Base-by-base conservation (phyloP, 2,329 filamentous ascomycete genomes). In the Sclerotinia sclerotiorum region DNA sequence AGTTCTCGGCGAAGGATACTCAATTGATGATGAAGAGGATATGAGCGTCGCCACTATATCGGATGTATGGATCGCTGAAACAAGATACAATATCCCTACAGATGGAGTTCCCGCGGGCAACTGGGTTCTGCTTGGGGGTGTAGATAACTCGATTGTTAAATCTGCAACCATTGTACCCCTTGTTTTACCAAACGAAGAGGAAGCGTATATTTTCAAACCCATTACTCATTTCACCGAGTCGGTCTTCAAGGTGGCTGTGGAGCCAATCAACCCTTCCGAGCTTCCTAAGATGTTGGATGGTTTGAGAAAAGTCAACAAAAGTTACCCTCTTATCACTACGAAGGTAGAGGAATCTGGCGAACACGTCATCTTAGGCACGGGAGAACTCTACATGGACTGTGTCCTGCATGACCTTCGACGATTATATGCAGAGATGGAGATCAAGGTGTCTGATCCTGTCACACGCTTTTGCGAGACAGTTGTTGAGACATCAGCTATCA, bases 351-450 rank as follows among this genome's bases (percentile, higher is more conserved):
- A 99, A 80, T 97, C 93, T 1, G 95, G 95, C 63, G 95, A 99
- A 80, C 95, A 99, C 77, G 90, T 99, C 72, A 85, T 99, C 58
- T 86, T 99, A 5, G 95, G 95, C 32, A 99, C 95, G 0, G 95
- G 95, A 70, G 95, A 99, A 79, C 84, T 99, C n/a, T 99, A 99
- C 82, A 98, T 99, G 94, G 95, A 99, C 79, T 99, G 95, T 76
- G 94, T 99, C 4, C 84, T 99, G 57, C 95, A 99, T 79, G 95
- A 99, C 77, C 84, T 99, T 58, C 90, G 95, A 66, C 87, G 89
- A 52, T 81, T 98, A n/a, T 99, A 97, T 77, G 94, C 95, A 19
- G 94, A 98, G 76, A 99, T 99, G 95, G 95, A 99, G 79, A 91
- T 99, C 81, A 98, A 98, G 81, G 93, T 99, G 61, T 99, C 95